A percentile compares a stretch with the other conserved stretches of the same genome.
Evolutionary conservation across 148 eudicot genomes (phyloP).

Genomic region (Silene uniflora): DNA sequence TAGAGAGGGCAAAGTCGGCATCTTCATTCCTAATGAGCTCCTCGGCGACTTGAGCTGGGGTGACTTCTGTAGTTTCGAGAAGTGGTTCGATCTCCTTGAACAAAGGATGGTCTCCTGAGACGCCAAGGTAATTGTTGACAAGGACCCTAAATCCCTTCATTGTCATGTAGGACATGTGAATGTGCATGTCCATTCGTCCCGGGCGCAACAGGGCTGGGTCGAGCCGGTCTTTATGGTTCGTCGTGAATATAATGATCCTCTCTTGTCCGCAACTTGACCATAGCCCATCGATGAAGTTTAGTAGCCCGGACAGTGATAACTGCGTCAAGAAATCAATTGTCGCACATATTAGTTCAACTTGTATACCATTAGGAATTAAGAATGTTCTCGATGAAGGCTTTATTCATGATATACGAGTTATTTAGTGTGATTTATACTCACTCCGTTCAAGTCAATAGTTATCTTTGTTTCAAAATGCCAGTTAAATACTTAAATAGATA

Average conservation of each 20-base stretch:
- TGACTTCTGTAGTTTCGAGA: slow-evolving; percentile 16
- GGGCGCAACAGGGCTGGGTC: slow-evolving; percentile 57
- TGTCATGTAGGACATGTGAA: slow-evolving; percentile 52
- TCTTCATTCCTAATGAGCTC: slow-evolving; percentile 42
- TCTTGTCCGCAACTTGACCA: slow-evolving; percentile 66
- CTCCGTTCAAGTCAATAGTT: no score
- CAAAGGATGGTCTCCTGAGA: slow-evolving; percentile 22
- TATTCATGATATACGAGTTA: no score
- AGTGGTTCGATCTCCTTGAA: slow-evolving; percentile 34
- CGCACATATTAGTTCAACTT: no score
- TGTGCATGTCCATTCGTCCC: slow-evolving; percentile 61
- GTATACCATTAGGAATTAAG: neutral
- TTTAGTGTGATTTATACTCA: no score
- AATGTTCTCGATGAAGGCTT: no score
- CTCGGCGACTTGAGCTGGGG: slow-evolving; percentile 51
- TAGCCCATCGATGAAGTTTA: slow-evolving; percentile 53
- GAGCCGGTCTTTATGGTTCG: slow-evolving; percentile 53
- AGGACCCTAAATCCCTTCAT: slow-evolving; percentile 34
- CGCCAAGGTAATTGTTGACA: slow-evolving; percentile 37
- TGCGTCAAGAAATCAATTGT: neutral
- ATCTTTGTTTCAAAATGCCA: no score
- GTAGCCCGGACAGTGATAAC: slow-evolving; percentile 51
- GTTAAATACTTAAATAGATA: no score
- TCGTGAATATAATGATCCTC: slow-evolving; percentile 56
- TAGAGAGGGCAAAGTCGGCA: slow-evolving; percentile 27